Percentiles rank a stretch among this genome's conserved stretches.
Conservation (phyloP, 108 stramenopile species). For the Fistulifera pelliculosa region DNA sequence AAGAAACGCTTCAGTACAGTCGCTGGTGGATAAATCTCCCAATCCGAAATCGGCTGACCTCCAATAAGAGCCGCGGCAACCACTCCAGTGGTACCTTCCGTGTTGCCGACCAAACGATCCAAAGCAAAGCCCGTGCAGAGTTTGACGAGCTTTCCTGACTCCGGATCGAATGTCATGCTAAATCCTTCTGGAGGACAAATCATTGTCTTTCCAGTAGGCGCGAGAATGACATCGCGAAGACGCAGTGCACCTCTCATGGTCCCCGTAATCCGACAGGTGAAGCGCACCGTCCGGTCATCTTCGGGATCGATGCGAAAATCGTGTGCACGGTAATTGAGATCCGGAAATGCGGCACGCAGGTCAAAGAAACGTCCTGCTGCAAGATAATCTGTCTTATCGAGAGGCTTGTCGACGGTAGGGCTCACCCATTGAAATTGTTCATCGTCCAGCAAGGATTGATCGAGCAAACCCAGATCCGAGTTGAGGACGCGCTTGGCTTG, state of each 20-base stretch:
- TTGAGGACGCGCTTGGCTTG: constrained; percentile 11
- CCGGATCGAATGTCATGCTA: constrained; percentile 32
- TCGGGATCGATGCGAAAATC: constrained; percentile 39
- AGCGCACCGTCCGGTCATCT: constrained; percentile 32
- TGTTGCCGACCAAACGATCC: constrained; percentile 55
- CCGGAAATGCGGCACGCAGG: constrained; percentile 38
- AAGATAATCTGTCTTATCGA: constrained; percentile 37
- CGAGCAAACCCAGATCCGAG: constrained; percentile 17
- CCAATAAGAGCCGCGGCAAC: constrained; percentile 34
- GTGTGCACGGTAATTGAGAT: constrained; percentile 42
- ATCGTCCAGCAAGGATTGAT: constrained; percentile 14
- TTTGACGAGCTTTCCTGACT: constrained; percentile 29
- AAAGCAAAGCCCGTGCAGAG: constrained; percentile 45
- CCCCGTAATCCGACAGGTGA: constrained; percentile 32
- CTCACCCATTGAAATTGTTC: constrained; percentile 31
- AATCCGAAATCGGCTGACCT: constrained; percentile 22
- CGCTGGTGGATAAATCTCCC: constrained; percentile 25
- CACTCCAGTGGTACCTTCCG: constrained; percentile 40
- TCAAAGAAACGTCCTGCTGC: constrained; percentile 46
- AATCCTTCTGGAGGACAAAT: constrained; percentile 45
- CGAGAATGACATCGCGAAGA: constrained; percentile 20
- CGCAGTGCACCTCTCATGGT: constrained; percentile 35
- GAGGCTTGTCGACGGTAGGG: constrained; percentile 24
- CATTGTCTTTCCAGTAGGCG: constrained; percentile 35
- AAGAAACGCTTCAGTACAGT: constrained; percentile 16